Base-by-base conservation (phyloP, 2,329 filamentous ascomycete genomes). In the Sclerotinia sclerotiorum region DNA sequence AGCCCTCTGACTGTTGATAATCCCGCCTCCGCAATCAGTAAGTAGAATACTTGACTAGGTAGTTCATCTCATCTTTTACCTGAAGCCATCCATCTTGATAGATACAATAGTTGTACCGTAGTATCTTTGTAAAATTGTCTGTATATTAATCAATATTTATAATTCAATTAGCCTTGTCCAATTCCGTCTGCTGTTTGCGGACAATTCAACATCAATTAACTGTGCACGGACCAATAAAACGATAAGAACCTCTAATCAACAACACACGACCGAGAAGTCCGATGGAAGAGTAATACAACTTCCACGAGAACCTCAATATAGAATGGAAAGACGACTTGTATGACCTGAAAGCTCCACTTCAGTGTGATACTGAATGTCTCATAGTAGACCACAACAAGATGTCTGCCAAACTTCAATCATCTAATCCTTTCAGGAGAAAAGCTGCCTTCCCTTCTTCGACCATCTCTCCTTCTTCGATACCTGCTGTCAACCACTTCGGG, bases 391-490 rank as follows among this genome's bases (percentile, higher is more conserved):
- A 56, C 51, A 27, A 35, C 71, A 74, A 51, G n/a, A 78, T 77
- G 74, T 70, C 76, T 69, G 70, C 73, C 58, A 72, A 74, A 39
- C 72, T 73, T 60, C 67, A 72, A 17, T 77, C 76, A 32, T 78
- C 77, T 54, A 78, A 78, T 69, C 77, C 77, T 52, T 78, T 78
- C 66, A 72, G 76, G 35, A 74, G 75, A 72, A 77, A 75, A 74
- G 70, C 54, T 29, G 56, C 68, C 67, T 27, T 42, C 57, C 29
- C 62, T 44, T 21, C 57, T 68, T 24, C 70, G n/a, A 61, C 63
- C 13, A 69, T 68, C 49, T 57, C 69, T 67, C 62, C 72, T 58
- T 49, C 71, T 44, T 57, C 70, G 61, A 64, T 67, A 55, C 67
- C 54, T 27, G 35, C 24, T 27, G 19, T 42, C 70, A 69, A 73